Evolutionary conservation across 2,329 filamentous ascomycete genomes (phyloP).

Genomic region (Colletotrichum endophyticum): DNA sequence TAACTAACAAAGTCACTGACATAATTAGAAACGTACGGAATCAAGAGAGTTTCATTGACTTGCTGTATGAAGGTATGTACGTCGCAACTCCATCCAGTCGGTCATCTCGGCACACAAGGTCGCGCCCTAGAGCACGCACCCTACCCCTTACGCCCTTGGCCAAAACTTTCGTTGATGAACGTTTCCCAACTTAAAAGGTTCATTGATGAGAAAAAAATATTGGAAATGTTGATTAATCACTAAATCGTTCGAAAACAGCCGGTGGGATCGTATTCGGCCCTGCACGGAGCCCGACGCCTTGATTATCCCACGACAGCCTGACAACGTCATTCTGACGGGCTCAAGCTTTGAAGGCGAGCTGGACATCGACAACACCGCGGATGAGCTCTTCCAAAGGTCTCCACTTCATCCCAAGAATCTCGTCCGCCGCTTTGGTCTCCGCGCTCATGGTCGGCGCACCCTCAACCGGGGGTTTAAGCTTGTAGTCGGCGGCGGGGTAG

Average conservation of each 20-base stretch:
- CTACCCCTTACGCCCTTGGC: background rate
- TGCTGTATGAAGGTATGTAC: background rate
- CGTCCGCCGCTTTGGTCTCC: background rate
- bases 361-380: background rate
- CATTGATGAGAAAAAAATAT: background rate
- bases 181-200: accelerated
- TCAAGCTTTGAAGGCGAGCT: background rate
- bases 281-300: background rate
- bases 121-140: accelerated
- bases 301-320: background rate
- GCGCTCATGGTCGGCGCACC: background rate
- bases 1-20: no score
- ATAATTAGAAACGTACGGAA: no score
- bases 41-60: no score
- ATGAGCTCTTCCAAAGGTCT: background rate
- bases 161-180: background rate
- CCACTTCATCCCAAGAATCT: background rate
- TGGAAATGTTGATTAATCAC: background rate
- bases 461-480: background rate
- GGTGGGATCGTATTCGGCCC: background rate
- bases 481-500: background rate
- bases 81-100: background rate
- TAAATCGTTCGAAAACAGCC: background rate
- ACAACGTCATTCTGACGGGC: accelerated
- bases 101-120: accelerated